Percentiles rank a stretch among this genome's conserved stretches.
These are phyloP conservation scores for Nannizziopsis arthrosporioides DNA, from an alignment of 2,329 filamentous ascomycete species.

Conservation along the genomic window DNA sequence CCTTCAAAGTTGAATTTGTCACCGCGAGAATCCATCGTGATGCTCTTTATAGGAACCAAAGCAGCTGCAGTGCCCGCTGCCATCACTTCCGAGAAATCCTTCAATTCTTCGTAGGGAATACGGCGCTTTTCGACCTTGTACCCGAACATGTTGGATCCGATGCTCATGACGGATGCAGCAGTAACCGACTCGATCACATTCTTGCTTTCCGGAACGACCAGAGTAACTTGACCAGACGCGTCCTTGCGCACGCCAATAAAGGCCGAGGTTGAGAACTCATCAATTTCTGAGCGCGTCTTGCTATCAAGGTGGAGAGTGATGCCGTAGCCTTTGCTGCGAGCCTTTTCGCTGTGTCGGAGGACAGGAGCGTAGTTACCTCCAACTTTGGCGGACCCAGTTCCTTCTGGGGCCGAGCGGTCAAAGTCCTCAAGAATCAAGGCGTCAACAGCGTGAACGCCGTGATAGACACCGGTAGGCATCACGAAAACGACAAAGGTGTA, in stretches of 20 bases:
- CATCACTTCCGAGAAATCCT: conserved; percentile 63
- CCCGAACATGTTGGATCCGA: conserved; percentile 59
- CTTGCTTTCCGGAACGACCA: conserved; percentile 78
- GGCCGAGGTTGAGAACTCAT: conserved; percentile 90
- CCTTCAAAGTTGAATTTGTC: conserved; percentile 46
- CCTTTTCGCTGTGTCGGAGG: conserved; percentile 72
- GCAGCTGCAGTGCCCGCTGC: conserved; percentile 86
- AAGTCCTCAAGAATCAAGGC: conserved; percentile 85
- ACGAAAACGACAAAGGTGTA: conserved; percentile 88
- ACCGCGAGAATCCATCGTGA: conserved; percentile 55
- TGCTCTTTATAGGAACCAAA: conserved; percentile 81
- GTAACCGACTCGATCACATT: conserved; percentile 84
- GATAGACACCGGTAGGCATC: conserved; percentile 85
- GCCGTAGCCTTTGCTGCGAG: conserved; percentile 67
- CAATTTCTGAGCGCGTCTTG: conserved; percentile 68
- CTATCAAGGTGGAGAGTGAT: conserved; percentile 92
- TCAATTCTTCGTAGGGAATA: conserved; percentile 50
- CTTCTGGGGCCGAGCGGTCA: conserved; percentile 82
- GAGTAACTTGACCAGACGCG: conserved; percentile 45
- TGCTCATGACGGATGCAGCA: conserved; percentile 62
- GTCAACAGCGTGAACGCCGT: conserved; percentile 77
- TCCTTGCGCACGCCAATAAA: conserved; percentile 69
- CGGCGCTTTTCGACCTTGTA: conserved; percentile 71
- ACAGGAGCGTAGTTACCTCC: conserved; percentile 96
- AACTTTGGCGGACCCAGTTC: conserved; percentile 83